Conservation (phyloP, 345 rosid species). For the Chamaenerion angustifolium region DNA sequence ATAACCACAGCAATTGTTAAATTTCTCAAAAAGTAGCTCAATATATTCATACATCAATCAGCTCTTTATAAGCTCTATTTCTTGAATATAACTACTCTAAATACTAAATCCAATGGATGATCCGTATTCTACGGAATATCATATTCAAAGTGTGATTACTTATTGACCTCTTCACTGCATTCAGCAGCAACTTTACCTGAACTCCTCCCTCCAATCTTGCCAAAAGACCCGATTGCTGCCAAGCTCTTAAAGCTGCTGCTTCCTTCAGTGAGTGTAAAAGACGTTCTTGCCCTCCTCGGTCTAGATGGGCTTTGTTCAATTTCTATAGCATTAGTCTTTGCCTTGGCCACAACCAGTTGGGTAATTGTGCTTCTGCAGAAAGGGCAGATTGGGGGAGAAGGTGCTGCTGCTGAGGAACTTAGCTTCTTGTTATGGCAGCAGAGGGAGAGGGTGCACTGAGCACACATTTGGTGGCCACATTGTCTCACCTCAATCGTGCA, state of each 20-base stretch:
- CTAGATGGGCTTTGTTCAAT: constrained; percentile 46
- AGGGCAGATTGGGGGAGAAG: constrained; percentile 71
- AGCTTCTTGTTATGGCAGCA: constrained; percentile 92
- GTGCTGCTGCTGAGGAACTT: constrained; percentile 57
- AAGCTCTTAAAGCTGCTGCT: constrained; percentile 93
- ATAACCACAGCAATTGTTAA: no score
- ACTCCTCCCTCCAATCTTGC: constrained; percentile 57
- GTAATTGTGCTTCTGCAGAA: constrained; percentile 89
- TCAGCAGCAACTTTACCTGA: constrained; percentile 63
- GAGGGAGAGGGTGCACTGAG: constrained; percentile 81
- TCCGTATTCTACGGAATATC: no score
- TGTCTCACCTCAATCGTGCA: constrained; percentile 85
- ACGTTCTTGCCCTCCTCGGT: constrained; percentile 48
- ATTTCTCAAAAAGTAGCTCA: no score
- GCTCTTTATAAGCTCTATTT: no score
- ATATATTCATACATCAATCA: no score
- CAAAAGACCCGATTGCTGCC: constrained; percentile 47
- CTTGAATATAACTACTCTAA: no score
- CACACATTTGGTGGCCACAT: constrained; percentile 98
- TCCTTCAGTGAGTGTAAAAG: constrained; percentile 59
- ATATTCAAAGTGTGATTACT: constrained; percentile 15
- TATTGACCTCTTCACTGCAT: constrained; percentile 34
- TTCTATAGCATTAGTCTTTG: constrained; percentile 32
- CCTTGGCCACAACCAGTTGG: constrained; percentile 51
- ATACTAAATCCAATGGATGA: no score